A percentile compares a stretch with the other conserved stretches of the same genome.
These are phyloP conservation scores for Halenospora varia DNA, from an alignment of 495 filamentous ascomycete genomes.

Conservation along the genomic window DNA sequence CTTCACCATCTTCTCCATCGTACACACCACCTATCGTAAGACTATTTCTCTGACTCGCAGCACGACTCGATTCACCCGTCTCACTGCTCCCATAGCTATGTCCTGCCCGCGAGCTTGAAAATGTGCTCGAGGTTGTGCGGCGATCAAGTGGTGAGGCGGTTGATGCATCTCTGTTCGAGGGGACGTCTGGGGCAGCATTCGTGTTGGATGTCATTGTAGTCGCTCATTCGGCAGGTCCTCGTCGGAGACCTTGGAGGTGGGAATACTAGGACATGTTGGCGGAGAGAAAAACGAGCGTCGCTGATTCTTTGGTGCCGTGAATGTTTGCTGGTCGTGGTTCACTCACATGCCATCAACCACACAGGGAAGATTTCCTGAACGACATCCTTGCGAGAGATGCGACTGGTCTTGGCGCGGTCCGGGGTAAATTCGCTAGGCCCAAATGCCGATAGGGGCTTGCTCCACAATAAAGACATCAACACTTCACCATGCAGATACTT, in stretches of 20 bases:
- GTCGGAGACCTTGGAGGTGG: not conserved
- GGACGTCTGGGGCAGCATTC: conserved; percentile 5
- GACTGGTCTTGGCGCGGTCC: not conserved
- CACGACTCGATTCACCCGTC: conserved; percentile 21
- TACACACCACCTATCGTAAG: not conserved
- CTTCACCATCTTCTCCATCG: not conserved
- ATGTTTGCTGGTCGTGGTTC: not conserved
- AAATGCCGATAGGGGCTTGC: not conserved
- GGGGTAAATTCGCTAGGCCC: not conserved
- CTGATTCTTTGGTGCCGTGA: not conserved
- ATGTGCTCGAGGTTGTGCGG: conserved; percentile 14
- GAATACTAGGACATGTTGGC: not conserved
- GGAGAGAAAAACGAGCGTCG: not conserved
- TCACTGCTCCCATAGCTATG: conserved; percentile 15
- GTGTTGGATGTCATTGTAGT: conserved; percentile 17
- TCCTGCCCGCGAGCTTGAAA: conserved; percentile 9
- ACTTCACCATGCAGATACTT: too few relatives aligned
- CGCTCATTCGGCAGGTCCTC: conserved; percentile 12
- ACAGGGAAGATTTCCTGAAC: not conserved
- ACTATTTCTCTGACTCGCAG: conserved; percentile 17
- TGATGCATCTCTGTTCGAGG: conserved; percentile 1
- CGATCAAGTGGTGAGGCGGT: conserved; percentile 9
- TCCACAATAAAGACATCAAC: too few relatives aligned
- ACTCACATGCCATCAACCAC: not conserved
- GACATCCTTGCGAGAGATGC: not conserved